Evolutionary conservation across 2,329 filamentous ascomycete genomes (phyloP).

Genomic region (Clarireedia sp.): DNA sequence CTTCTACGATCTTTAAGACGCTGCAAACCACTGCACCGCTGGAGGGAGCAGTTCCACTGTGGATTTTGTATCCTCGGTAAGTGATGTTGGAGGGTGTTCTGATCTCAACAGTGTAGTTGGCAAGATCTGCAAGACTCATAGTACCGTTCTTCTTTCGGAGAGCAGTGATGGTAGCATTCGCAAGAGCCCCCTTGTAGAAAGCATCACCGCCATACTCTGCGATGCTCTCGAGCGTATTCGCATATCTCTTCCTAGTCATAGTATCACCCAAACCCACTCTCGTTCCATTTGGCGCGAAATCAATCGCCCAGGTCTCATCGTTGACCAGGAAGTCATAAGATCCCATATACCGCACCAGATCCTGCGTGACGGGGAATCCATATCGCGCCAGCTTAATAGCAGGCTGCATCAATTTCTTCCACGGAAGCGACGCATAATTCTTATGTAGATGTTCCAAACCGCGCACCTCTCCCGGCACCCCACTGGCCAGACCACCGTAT

Average conservation of each 20-base stretch:
- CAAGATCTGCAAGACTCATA: constrained; percentile 74
- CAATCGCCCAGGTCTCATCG: constrained; percentile 73
- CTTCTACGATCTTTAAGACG: constrained; percentile 67
- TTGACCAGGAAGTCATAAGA: constrained; percentile 59
- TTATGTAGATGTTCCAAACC: constrained; percentile 32
- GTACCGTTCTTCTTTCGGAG: constrained; percentile 67
- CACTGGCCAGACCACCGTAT: constrained; percentile 48
- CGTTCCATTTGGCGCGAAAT: constrained; percentile 80
- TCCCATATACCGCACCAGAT: constrained; percentile 55
- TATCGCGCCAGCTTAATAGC: constrained; percentile 52
- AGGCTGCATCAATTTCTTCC: constrained; percentile 49
- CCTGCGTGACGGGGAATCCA: constrained; percentile 51
- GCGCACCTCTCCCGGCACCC: constrained; percentile 43
- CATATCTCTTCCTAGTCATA: constrained; percentile 76
- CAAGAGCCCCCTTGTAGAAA: constrained; percentile 67
- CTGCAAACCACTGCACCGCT: constrained; percentile 69
- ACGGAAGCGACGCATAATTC: constrained; percentile 44
- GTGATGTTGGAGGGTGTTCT: constrained; percentile 55
- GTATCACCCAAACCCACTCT: constrained; percentile 64
- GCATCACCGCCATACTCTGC: constrained; percentile 63
- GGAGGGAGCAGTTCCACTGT: constrained; percentile 63
- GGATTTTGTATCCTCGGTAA: constrained; percentile 65
- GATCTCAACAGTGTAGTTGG: constrained; percentile 60
- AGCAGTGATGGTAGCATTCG: constrained; percentile 63
- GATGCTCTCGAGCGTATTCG: constrained; percentile 69